These are phyloP conservation scores for Gaertneriomyces sp. DNA, from an alignment of 192 early-diverging fungal genomes.

Conservation along the genomic window DNA sequence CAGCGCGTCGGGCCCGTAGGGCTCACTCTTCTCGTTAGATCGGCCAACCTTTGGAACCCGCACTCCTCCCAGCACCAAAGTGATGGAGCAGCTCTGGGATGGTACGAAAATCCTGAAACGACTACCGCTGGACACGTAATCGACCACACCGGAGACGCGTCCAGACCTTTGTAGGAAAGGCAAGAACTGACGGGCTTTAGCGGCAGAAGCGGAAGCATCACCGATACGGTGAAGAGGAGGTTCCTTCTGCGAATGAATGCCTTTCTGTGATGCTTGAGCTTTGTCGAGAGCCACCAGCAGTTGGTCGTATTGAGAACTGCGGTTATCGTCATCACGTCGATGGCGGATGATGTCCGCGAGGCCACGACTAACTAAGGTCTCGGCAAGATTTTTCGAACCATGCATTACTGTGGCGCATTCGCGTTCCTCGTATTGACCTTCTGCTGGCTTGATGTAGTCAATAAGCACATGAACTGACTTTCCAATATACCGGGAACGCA, in stretches of 20 bases:
- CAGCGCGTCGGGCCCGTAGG: constrained; percentile 80
- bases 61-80: constrained; percentile 81
- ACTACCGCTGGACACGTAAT: constrained; percentile 77
- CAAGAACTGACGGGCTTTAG: constrained; percentile 83
- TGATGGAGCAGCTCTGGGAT: constrained; percentile 76
- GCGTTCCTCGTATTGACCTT: constrained; percentile 76
- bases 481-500: constrained; percentile 85
- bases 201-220: constrained; percentile 79
- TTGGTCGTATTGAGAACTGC: constrained; percentile 81
- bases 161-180: constrained; percentile 79
- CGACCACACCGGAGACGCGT: constrained; percentile 73
- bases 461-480: constrained; percentile 69
- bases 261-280: constrained; percentile 67
- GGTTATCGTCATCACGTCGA: constrained; percentile 80
- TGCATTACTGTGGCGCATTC: constrained; percentile 82
- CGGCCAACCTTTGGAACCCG: constrained; percentile 79
- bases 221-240: constrained; percentile 65
- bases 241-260: constrained; percentile 84
- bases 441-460: constrained; percentile 89
- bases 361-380: constrained; percentile 46
- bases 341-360: constrained; percentile 79
- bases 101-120: constrained; percentile 83
- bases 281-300: constrained; percentile 77
- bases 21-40: constrained; percentile 71
- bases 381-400: constrained; percentile 54